Evolutionary conservation across 1,139 yeast genomes (phyloP), one percentile per base, ranked within the genome.

Genomic region (Hanseniaspora gamundiae): DNA sequence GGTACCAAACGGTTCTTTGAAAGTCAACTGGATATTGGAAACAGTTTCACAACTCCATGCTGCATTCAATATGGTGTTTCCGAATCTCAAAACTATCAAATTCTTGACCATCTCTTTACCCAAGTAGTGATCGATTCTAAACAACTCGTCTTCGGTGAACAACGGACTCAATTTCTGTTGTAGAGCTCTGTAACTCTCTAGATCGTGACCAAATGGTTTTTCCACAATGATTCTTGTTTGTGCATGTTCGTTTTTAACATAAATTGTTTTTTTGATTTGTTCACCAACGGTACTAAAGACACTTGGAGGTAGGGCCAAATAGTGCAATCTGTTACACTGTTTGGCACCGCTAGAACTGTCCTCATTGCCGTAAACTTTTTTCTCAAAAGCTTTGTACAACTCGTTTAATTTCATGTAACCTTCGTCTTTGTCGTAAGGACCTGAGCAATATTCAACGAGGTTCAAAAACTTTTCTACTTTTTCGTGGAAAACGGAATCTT

Each of bases 101-200:
- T 88, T 91, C 70, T 91, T 91, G 48, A 93, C 97, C 91, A 91
- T 80, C 68, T 91, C 98, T 69, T 91, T 91, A 53, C 98, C 98
- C 55, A 93, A 71, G 63, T 93, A 91, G 66, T 91, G 98, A 65
- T 91, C 99, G 56, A 91, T 93, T 70, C 98, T 79, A 70, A 76
- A 93, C 44, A 88, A 70, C 68, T 93, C 98, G 10, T 82, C 88
- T 66, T 93, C 98, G 29, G 76, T 67, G 76, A 91, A 91, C 45
- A 88, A 67, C 11, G 97, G 96, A 20, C 91, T 76, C 56, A 91
- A 72, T 51, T 76, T 73, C 48, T 68, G 62, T 68, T 87, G 96
- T 60, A 91, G 70, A 56, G 76, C 79, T 55, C 87, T 74, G 10
- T 94, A 78, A 45, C 86, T 71, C 49, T 73, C 75, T 56, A 88